These are phyloP conservation scores for Saccharomyces pastorianus DNA, from an alignment of 1,139 yeast genomes.

Conservation along the genomic window DNA sequence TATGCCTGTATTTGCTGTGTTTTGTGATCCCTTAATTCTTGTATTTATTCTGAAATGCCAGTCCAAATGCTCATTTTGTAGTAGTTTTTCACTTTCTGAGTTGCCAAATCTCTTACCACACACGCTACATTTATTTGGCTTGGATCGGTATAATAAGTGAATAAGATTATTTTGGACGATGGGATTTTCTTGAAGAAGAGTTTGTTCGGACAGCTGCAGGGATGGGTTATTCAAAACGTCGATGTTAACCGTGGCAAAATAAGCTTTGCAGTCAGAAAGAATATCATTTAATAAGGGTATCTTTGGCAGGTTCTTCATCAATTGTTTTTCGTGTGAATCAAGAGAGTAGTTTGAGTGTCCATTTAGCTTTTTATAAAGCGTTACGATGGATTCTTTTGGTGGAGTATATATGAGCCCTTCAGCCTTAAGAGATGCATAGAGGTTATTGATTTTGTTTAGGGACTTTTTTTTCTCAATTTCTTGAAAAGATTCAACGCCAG, in stretches of 20 bases:
- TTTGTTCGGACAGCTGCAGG: conserved; percentile 25
- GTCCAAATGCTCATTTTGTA: conserved; percentile 65
- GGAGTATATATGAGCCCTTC: conserved; percentile 23
- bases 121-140: conserved; percentile 76
- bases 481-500: conserved; percentile 12
- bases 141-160: conserved; percentile 31
- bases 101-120: conserved; percentile 83
- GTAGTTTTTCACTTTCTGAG: conserved; percentile 49
- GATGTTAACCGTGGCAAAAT: conserved; percentile 24
- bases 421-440: conserved; percentile 21
- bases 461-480: conserved; percentile 17
- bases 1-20: conserved; percentile 34
- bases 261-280: conserved; percentile 27
- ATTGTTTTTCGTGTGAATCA: conserved; percentile 4
- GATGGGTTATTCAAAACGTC: conserved; percentile 27
- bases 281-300: conserved; percentile 22
- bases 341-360: conserved; percentile 7
- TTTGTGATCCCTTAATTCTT: conserved; percentile 45
- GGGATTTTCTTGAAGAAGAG: conserved; percentile 19
- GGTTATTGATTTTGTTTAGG: conserved; percentile 15
- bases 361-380: conserved; percentile 20
- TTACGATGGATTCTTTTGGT: conserved; percentile 24
- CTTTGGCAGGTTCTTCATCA: conserved; percentile 19
- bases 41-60: conserved; percentile 95
- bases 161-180: conserved; percentile 23